Evolutionary conservation across 108 stramenopile species (phyloP), one percentile per base, ranked within the genome.

Genomic region (Cyclostephanos tholiformis): DNA sequence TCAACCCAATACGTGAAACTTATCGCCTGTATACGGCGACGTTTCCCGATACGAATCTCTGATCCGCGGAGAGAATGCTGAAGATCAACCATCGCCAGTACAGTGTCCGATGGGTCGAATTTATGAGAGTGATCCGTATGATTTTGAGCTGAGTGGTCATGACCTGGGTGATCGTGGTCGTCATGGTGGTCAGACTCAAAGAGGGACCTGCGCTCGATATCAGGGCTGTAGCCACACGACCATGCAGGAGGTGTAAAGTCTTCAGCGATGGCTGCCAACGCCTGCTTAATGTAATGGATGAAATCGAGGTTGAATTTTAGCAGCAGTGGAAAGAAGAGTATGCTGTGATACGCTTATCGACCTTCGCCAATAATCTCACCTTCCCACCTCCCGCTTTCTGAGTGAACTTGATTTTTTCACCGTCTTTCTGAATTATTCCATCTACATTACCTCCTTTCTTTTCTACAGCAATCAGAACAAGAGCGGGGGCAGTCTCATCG

Each of bases 211-310:
- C n/a, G n/a, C n/a, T n/a, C n/a, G n/a, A n/a, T n/a, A n/a, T n/a
- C n/a, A n/a, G n/a, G n/a, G n/a, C n/a, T n/a, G n/a, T n/a, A n/a
- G 14, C 36, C 61, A 39, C 61, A 62, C 29, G 35, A 8, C 61
- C 61, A 62, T 8, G 61, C 61, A 10, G 61, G 61, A 16, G 61
- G 61, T 0, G 10, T 36, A 4, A 62, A 62, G 10, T 38, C 36
- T 20, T 62, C 61, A 0, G 61, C 36, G 10, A 17, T 19, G 8
- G 0, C 2, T 2, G 36, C 61, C 14, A 9, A 36, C 29, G 61
- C 61, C 44, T 46, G 44, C 0, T 46, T 46, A 14, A 46, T 14
- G 44, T 3, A 46, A 14, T 17, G 44, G 16, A 17, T 16, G 14
- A 12, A 36, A 36, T 41, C 9, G 41, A 41, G 41, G 41, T 12